Base-by-base conservation (phyloP, 805 yeast genomes). In the Scheffersomyces amazonensis region DNA sequence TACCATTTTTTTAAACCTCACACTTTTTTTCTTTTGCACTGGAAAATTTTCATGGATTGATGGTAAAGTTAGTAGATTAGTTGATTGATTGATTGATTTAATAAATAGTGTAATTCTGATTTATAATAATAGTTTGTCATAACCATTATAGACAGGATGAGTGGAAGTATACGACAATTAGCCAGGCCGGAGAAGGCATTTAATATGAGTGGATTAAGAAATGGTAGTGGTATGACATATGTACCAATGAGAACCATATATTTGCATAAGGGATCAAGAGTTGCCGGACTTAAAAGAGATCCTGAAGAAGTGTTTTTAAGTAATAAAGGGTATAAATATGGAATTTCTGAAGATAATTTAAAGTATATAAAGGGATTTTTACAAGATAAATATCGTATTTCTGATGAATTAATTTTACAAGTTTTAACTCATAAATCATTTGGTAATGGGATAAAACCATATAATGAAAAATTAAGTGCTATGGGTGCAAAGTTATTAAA, bases 361-460 rank as follows among this genome's bases (percentile, higher is more conserved):
- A 53, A 58, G 36, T 65, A 70, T 21, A 60, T 82, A 37, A 76
- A 78, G 50, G 43, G 50, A 20, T 77, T 79, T 46, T 60, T 83
- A 38, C 43, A 53, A 16, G 67, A 66, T 16, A 68, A 74, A 43
- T 81, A 70, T 52, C 47, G 68, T 30, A 66, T 90, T 30, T 70
- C 83, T 4, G 84, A 87, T 51, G 71, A 73, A 5, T 48, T 83
- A 41, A 64, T 83, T 16, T 68, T 88, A 44, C 98, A 91, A 65
- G 80, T 87, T 29, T 67, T 90, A 52, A 90, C 97, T 5, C 97
- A 91, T 66, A 91, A 91, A 66, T 87, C 96, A 16, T 91, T 89
- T 71, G 95, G 95, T 4, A 95, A 87, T 64, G 97, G 96, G 8
- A 69, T 76, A 45, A 80, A 82, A 51, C 96, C 97, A 6, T 87